phyloP scores from a whole-genome alignment of 371 early-diverging fungal species.

The Apophysomyces ossiformis region DNA sequence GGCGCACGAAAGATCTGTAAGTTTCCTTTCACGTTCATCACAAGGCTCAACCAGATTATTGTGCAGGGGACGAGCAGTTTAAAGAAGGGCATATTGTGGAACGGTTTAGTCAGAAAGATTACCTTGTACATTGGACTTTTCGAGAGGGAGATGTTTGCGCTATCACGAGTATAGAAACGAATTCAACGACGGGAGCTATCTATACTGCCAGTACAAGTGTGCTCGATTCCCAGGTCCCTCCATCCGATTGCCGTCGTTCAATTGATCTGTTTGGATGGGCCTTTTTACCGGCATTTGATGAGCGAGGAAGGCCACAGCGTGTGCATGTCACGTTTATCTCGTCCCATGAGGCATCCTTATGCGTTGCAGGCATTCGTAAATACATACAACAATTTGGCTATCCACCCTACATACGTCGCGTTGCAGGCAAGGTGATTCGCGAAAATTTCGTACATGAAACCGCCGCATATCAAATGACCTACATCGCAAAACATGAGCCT shows the following conservation, averaged over 20 bases:
- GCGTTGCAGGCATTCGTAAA: constrained; percentile 33
- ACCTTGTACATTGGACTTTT: constrained; percentile 49
- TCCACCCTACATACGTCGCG: constrained; percentile 59
- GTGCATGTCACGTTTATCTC: neutral
- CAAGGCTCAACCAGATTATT: constrained; percentile 12
- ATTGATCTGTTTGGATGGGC: constrained; percentile 69
- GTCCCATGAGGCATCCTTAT: constrained; percentile 28
- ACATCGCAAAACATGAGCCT: constrained; percentile 48
- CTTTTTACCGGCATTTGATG: constrained; percentile 21
- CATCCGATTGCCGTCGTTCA: constrained; percentile 46
- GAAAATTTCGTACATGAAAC: constrained; percentile 35
- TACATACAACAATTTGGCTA: constrained; percentile 54
- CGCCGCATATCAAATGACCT: constrained; percentile 29
- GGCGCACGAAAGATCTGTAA: constrained; percentile 54
- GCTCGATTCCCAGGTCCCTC: constrained; percentile 49
- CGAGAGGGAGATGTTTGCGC: constrained; percentile 49
- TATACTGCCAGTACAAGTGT: constrained; percentile 65
- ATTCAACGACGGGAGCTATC: constrained; percentile 56
- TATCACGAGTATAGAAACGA: constrained; percentile 60
- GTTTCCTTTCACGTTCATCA: neutral
- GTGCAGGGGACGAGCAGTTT: constrained; percentile 58
- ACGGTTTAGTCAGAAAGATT: constrained; percentile 61
- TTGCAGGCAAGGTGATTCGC: constrained; percentile 48
- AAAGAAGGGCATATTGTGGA: constrained; percentile 55
- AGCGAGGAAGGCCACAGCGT: constrained; percentile 6